A percentile compares a stretch with the other conserved stretches of the same genome.
Conservation (phyloP, 1,284 basidiomycete genomes). For the Blastosporella zonata region DNA sequence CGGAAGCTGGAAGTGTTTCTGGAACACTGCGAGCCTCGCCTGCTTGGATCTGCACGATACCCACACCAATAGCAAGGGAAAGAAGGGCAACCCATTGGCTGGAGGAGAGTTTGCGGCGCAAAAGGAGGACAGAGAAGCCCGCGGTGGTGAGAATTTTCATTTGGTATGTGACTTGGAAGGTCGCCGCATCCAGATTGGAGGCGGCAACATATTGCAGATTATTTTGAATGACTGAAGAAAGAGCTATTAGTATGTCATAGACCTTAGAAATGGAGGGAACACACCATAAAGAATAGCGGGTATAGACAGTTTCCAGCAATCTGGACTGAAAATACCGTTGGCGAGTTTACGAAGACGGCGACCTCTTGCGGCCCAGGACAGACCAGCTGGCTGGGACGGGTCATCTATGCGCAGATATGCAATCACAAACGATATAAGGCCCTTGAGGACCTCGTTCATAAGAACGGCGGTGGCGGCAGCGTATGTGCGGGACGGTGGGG, state of each 20-base stretch:
- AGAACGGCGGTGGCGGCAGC: slow-evolving; percentile 91
- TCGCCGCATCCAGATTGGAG: slow-evolving; percentile 90
- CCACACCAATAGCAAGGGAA: slow-evolving; percentile 88
- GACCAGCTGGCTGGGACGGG: slow-evolving; percentile 23
- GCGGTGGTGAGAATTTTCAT: slow-evolving; percentile 99
- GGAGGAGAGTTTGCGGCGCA: slow-evolving; percentile 75
- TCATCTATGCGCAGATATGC: slow-evolving; percentile 45
- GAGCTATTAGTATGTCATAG: background rate
- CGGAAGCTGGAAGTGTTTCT: slow-evolving; percentile 27
- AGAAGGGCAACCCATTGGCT: slow-evolving; percentile 84
- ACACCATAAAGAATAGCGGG: slow-evolving; percentile 84
- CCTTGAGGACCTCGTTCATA: slow-evolving; percentile 91
- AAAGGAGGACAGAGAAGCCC: slow-evolving; percentile 85
- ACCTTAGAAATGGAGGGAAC: slow-evolving; percentile 1
- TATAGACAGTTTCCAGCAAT: slow-evolving; percentile 96
- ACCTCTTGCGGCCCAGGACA: slow-evolving; percentile 7
- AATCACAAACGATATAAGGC: slow-evolving; percentile 75
- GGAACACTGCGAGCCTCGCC: slow-evolving; percentile 30
- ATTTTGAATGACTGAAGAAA: slow-evolving; percentile 78
- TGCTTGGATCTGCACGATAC: slow-evolving; percentile 88
- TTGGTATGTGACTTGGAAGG: slow-evolving; percentile 94
- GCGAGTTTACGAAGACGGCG: slow-evolving; percentile 28
- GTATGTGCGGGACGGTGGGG: slow-evolving; percentile 74
- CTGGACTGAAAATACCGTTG: slow-evolving; percentile 61
- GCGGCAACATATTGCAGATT: slow-evolving; percentile 95